A percentile compares a stretch with the other conserved stretches of the same genome.
phyloP scores from a whole-genome alignment of 257 asterid genomes.

The Solanum pimpinellifolium region DNA sequence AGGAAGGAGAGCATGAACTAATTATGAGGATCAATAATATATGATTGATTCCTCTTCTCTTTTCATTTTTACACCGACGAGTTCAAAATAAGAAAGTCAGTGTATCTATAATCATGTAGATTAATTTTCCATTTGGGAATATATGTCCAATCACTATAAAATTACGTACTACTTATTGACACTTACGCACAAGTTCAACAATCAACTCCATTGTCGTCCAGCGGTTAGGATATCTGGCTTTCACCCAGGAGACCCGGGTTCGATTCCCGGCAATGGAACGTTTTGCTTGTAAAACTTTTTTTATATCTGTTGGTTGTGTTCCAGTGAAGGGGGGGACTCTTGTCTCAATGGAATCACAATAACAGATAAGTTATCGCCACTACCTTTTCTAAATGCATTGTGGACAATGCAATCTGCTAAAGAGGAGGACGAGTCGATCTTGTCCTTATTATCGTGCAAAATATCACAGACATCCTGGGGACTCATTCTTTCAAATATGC shows the following conservation, averaged over 20 bases:
- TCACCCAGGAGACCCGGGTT: constrained; percentile 98
- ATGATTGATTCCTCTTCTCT: too few relatives aligned
- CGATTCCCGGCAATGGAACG: constrained; percentile 81
- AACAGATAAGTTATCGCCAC: constrained; percentile 64
- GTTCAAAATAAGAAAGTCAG: background rate
- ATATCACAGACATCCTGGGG: constrained; percentile 45
- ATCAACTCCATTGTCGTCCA: constrained; percentile 34
- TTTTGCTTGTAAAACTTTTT: background rate
- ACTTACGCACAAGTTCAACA: too few relatives aligned
- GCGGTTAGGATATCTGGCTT: constrained; percentile 98
- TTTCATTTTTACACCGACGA: background rate
- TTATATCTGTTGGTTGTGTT: background rate
- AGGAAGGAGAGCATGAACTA: constrained; percentile 95
- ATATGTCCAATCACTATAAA: background rate
- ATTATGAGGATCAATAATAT: constrained; percentile 8
- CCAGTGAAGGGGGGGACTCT: background rate
- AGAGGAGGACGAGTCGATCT: constrained; percentile 10
- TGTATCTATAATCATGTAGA: background rate
- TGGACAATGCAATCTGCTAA: constrained; percentile 34
- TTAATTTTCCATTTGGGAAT: background rate
- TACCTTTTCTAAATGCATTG: constrained; percentile 40
- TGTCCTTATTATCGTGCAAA: background rate
- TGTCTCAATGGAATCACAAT: constrained; percentile 22
- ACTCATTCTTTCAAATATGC: constrained; percentile 51
- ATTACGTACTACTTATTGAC: background rate